Evolutionary conservation across 2,329 filamentous ascomycete genomes (phyloP).

Genomic region (Fusarium paranaense): DNA sequence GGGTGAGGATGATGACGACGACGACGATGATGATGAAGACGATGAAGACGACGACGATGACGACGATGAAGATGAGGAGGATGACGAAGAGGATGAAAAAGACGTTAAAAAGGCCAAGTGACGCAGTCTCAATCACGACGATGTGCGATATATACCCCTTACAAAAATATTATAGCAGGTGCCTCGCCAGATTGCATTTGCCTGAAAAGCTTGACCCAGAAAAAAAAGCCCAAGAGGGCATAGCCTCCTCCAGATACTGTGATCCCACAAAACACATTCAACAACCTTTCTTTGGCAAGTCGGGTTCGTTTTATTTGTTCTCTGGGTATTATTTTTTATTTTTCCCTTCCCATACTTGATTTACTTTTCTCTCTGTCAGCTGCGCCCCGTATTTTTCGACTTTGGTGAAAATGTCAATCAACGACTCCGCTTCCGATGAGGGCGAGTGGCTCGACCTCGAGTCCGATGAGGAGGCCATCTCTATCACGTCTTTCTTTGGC

Average conservation of each 20-base stretch:
- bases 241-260: constrained; percentile 52
- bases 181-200: constrained; percentile 46
- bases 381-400: constrained; percentile 51
- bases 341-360: constrained; percentile 1
- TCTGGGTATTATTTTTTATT: constrained; percentile 1
- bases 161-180: constrained; percentile 43
- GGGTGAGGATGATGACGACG: constrained; percentile 70
- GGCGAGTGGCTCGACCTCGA: constrained; percentile 68
- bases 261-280: constrained; percentile 45
- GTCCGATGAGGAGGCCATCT: constrained; percentile 70
- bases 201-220: constrained; percentile 28
- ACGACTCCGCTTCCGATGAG: constrained; percentile 53
- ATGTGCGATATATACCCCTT: constrained; percentile 43
- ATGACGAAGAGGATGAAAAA: constrained; percentile 5
- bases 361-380: constrained; percentile 51
- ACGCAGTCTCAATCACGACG: background rate
- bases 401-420: constrained; percentile 42
- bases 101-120: constrained; percentile 1
- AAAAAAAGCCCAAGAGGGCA: constrained; percentile 44
- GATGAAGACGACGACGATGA: constrained; percentile 30
- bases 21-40: constrained; percentile 24
- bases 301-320: constrained; percentile 15
- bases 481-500: constrained; percentile 76
- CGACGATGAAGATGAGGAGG: background rate
- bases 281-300: constrained; percentile 26